Percentiles rank a stretch among this genome's conserved stretches.
Evolutionary conservation across 805 yeast genomes (phyloP).

Genomic region (Tetrapisispora iriomotensis): DNA sequence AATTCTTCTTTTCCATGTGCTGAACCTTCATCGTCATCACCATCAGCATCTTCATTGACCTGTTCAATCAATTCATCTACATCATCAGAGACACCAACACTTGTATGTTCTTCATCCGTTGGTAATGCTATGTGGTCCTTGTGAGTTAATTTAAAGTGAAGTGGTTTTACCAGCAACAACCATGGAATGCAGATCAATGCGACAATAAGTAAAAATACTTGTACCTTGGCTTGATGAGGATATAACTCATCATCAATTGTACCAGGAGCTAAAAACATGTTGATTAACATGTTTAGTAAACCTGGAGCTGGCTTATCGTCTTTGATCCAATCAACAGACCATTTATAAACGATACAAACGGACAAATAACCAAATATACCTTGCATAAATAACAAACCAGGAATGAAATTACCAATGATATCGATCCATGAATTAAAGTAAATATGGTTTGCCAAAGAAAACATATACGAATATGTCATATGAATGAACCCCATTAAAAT

Average conservation of each 20-base stretch:
- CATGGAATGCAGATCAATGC: slow-evolving; percentile 71
- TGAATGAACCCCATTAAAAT: slow-evolving; percentile 67
- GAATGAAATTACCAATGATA: slow-evolving; percentile 62
- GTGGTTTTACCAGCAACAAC: slow-evolving; percentile 57
- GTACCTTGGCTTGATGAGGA: slow-evolving; percentile 54
- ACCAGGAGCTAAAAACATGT: slow-evolving; percentile 70
- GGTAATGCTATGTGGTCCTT: slow-evolving; percentile 23
- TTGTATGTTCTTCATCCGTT: slow-evolving; percentile 11
- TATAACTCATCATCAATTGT: slow-evolving; percentile 54
- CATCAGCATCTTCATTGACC: slow-evolving; percentile 14
- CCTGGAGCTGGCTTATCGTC: slow-evolving; percentile 61
- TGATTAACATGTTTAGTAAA: slow-evolving; percentile 61
- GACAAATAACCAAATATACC: slow-evolving; percentile 65
- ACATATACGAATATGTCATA: slow-evolving; percentile 62
- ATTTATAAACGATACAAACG: slow-evolving; percentile 58
- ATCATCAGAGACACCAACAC: slow-evolving; percentile 8
- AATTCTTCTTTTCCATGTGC: slow-evolving; percentile 39
- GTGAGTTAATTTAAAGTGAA: slow-evolving; percentile 34
- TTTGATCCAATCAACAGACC: slow-evolving; percentile 63
- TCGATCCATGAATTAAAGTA: slow-evolving; percentile 52
- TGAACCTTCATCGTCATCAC: slow-evolving; percentile 33
- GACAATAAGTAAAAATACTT: slow-evolving; percentile 43
- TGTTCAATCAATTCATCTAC: slow-evolving; percentile 8
- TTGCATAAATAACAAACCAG: slow-evolving; percentile 67
- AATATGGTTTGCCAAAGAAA: slow-evolving; percentile 54